Evolutionary conservation across 306 rosid genomes (phyloP).

Genomic region (Styphnolobium japonicum): DNA sequence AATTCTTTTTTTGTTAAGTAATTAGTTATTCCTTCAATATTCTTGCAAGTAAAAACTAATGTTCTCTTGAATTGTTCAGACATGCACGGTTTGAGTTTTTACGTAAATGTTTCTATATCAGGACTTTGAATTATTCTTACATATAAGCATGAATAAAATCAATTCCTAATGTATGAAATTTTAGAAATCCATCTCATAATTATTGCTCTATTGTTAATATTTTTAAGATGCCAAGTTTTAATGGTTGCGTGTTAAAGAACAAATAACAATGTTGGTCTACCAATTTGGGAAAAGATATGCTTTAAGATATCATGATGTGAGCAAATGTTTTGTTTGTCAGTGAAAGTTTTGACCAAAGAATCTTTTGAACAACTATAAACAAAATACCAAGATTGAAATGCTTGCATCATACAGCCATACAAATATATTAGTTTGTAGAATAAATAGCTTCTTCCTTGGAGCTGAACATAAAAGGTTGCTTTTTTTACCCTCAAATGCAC

Average conservation of each 20-base stretch:
- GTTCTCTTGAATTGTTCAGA: neutral
- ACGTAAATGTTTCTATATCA: neutral
- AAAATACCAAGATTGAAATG: neutral
- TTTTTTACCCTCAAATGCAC: neutral
- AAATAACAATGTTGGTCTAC: neutral
- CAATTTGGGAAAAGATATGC: neutral
- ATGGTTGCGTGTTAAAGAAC: neutral
- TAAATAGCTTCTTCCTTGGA: neutral
- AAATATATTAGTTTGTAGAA: no score
- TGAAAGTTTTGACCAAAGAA: neutral
- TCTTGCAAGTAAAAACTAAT: neutral
- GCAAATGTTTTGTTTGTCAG: neutral
- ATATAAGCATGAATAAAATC: neutral
- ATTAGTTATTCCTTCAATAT: neutral
- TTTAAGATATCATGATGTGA: neutral
- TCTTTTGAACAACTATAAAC: neutral
- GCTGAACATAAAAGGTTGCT: conserved; percentile 5
- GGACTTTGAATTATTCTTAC: conserved; percentile 1
- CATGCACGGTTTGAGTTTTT: neutral
- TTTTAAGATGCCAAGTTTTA: neutral
- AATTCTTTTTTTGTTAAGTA: no score
- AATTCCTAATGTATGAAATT: neutral
- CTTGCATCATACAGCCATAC: neutral
- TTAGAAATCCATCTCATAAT: neutral
- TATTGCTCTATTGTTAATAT: neutral